Evolutionary conservation across 2,329 filamentous ascomycete genomes (phyloP).

Genomic region (Diaporthe sp.): DNA sequence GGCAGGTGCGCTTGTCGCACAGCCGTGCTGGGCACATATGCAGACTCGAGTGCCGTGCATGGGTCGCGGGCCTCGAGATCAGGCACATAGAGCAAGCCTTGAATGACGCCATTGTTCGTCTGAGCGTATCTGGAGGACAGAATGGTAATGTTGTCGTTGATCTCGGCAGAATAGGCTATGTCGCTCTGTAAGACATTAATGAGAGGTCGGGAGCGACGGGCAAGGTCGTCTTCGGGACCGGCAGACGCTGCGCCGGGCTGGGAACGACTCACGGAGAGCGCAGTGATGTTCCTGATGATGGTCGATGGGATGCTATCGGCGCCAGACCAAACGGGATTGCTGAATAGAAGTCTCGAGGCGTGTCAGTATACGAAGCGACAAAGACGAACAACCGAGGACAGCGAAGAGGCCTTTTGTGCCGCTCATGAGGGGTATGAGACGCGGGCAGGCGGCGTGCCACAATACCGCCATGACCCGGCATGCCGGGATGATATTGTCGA

Average conservation of each 20-base stretch:
- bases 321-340: constrained; percentile 69
- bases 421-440: not conserved
- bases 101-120: constrained; percentile 71
- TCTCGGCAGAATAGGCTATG: constrained; percentile 66
- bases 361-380: constrained; percentile 41
- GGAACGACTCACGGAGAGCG: constrained; percentile 62
- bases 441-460: not conserved
- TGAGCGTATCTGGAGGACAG: constrained; percentile 78
- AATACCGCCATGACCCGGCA: not conserved
- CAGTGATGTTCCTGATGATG: constrained; percentile 69
- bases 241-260: not conserved
- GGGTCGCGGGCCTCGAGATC: constrained; percentile 69
- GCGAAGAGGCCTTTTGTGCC: not conserved
- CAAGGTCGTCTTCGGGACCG: not conserved
- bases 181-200: constrained; percentile 50
- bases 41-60: constrained; percentile 73
- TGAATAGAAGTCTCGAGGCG: constrained; percentile 67
- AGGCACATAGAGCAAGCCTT: constrained; percentile 89
- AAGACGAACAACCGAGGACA: constrained; percentile 12
- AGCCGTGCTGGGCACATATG: constrained; percentile 81
- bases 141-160: constrained; percentile 77
- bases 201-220: not conserved
- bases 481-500: not conserved
- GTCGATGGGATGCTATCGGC: constrained; percentile 65
- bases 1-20: constrained; percentile 80